These are phyloP conservation scores for Diaporthe sp. DNA, from an alignment of 2,329 filamentous ascomycete species.

Conservation along the genomic window DNA sequence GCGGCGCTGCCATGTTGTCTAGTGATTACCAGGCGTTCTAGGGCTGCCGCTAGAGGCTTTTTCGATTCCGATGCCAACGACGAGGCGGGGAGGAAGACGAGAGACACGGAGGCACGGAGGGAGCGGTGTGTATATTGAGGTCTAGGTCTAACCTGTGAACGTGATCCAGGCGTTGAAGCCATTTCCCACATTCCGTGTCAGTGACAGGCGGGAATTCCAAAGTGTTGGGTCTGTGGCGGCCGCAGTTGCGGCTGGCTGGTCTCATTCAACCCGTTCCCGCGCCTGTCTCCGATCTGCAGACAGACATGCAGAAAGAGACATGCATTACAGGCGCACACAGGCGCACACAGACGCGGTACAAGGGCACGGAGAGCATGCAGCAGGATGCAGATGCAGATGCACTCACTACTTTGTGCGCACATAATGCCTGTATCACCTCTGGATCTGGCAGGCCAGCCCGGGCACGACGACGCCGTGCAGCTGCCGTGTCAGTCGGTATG, in stretches of 20 bases:
- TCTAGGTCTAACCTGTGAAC: not conserved
- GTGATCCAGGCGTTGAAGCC: constrained; percentile 5
- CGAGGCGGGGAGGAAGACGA: not conserved
- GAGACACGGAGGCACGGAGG: not conserved
- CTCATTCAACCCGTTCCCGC: not conserved
- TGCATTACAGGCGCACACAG: constrained; percentile 3
- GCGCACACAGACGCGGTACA: constrained; percentile 19
- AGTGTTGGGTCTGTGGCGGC: constrained; percentile 27
- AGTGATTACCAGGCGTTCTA: constrained; percentile 28
- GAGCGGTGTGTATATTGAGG: constrained; percentile 14
- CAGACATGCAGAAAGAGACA: not conserved
- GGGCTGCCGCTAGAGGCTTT: constrained; percentile 18
- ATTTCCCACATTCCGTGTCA: constrained; percentile 4
- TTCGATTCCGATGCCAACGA: constrained; percentile 11
- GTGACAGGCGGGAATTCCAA: constrained; percentile 23
- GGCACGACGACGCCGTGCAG: constrained; percentile 3
- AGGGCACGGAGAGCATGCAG: not conserved
- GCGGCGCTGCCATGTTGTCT: constrained; percentile 23
- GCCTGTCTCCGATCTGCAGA: constrained; percentile 25
- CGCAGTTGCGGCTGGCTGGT: not conserved
- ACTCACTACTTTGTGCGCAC: constrained; percentile 13
- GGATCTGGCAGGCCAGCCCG: constrained; percentile 20
- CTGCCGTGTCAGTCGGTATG: constrained; percentile 1
- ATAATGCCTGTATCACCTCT: constrained; percentile 5
- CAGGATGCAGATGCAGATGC: constrained; percentile 5